Evolutionary conservation across 192 early-diverging fungal species (phyloP), one percentile per base, ranked within the genome.

Genomic region (Coemansia sp.): DNA sequence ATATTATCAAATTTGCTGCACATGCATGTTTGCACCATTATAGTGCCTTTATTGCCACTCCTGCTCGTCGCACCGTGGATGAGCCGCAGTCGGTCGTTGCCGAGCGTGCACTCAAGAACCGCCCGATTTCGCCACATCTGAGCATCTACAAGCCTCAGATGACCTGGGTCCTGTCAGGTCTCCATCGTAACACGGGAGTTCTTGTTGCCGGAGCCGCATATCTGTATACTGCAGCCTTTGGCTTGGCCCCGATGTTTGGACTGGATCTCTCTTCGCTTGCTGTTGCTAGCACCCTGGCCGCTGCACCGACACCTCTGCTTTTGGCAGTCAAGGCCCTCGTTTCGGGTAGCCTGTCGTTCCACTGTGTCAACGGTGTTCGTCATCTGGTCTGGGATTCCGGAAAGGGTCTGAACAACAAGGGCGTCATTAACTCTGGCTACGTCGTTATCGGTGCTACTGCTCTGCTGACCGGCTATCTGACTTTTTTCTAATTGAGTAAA

Each of bases 361-460:
- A 98, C 76, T 71, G 81, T 25, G 84, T 91, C 65, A 92, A 89
- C 76, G 92, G 93, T 45, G 56, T 94, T 42, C 84, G 95, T 57
- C 95, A 98, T 80, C 83, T 95, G 89, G 80, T 89, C 48, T 98
- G 95, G 95, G 95, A 98, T 68, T 85, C 85, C 57, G 82, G 83
- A 14, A 69, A 67, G 58, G 64, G 55, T 17, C 80, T 98, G 55
- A 87, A 74, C 53, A 67, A 93, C 55, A 81, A 89, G 78, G 88
- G 84, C 30, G 95, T 98, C 11, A 89, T 90, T 69, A 74, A 73
- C 7, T 91, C 89, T 0, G 95, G 92, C 22, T 94, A 92, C 53
- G 73, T 71, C 24, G 89, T 91, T 43, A 51, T 94, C 12, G 88
- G 66, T 21, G 83, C 81, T 23, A 86, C 84, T 9, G 74, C 81